Base-by-base conservation (phyloP, 2,329 filamentous ascomycete species). In the Fusarium sp. region DNA sequence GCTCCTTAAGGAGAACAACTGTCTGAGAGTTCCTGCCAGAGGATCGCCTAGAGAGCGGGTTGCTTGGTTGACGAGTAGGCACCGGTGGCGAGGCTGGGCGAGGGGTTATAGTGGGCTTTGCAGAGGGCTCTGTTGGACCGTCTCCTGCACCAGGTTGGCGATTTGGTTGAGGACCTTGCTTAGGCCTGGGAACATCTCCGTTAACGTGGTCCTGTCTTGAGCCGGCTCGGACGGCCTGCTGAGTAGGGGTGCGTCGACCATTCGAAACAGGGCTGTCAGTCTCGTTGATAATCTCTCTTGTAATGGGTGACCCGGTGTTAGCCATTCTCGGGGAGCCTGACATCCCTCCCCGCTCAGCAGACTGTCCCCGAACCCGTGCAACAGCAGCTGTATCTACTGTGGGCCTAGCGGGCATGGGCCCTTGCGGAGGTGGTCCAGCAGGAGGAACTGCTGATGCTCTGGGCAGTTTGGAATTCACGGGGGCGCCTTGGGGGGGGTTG, bases 1-100 rank as follows among this genome's bases (percentile, higher is more conserved):
- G 86, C 78, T 99, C 96, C 78, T 96, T 95, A 13, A 94, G 85
- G 12, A 98, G 80, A 0, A 92, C 90, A 68, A 93, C 92, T 1
- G 92, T 91, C 71, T 92, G 90, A 8, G 89, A 85, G 76, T 90
- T 87, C 78, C 88, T 79, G 70, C 87, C 82, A 63, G 92, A 87
- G 65, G 91, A 83, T 78, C 90, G 82, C 76, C 91, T 80, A 73
- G 84, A 80, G 73, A 92, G 73, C 68, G 90, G 82, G 80, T 90
- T 87, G 80, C 88, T 86, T 37, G 82, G 76, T 77, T 90, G 86
- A 59, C 89, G 82, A 6, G 82, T 82, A 1, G 89, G 88, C 2
- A 88, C 86, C 4, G 89, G 88, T 3, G 89, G 89, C 9, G 89
- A 91, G 6, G 86, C 79, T 15, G 88, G 84, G 7, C 88, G 84